These are phyloP conservation scores for Camptophora hylomeconis DNA, from an alignment of 2,329 filamentous ascomycete species.

Conservation along the genomic window DNA sequence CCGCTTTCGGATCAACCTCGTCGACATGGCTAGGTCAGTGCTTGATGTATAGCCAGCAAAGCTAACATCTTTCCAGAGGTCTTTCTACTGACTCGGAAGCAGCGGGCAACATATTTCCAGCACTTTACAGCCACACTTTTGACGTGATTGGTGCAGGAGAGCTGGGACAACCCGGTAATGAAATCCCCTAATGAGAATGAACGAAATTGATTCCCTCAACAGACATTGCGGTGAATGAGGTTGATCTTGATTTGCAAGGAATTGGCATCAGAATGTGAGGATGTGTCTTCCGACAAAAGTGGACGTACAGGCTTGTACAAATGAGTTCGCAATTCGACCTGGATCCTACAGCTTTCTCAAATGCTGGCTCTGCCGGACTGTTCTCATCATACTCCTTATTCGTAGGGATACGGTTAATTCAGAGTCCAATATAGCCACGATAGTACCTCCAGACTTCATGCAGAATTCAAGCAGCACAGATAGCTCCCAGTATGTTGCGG, in stretches of 20 bases:
- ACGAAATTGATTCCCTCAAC: slow-evolving; percentile 9
- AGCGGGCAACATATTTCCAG: slow-evolving; percentile 7
- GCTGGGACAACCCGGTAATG: slow-evolving; percentile 7
- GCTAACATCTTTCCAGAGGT: slow-evolving; percentile 4
- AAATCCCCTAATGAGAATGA: slow-evolving; percentile 5
- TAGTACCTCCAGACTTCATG: no score
- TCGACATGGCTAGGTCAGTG: slow-evolving; percentile 16
- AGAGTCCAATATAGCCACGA: no score
- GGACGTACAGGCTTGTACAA: background rate
- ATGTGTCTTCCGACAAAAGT: no score
- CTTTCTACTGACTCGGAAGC: background rate
- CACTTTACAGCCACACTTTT: slow-evolving; percentile 10
- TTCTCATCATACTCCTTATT: no score
- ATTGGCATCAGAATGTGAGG: no score
- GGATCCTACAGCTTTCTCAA: background rate
- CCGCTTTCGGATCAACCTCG: slow-evolving; percentile 12
- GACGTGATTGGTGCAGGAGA: slow-evolving; percentile 12
- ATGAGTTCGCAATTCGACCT: background rate
- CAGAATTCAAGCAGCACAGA: no score
- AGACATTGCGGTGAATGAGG: no score
- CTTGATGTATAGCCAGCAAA: background rate
- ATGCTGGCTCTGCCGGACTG: no score
- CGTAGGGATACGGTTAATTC: no score
- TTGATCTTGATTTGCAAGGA: no score
- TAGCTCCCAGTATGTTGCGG: no score